These are phyloP conservation scores for Phialocephala subalpina DNA, from an alignment of 2,329 filamentous ascomycete genomes.

Conservation along the genomic window DNA sequence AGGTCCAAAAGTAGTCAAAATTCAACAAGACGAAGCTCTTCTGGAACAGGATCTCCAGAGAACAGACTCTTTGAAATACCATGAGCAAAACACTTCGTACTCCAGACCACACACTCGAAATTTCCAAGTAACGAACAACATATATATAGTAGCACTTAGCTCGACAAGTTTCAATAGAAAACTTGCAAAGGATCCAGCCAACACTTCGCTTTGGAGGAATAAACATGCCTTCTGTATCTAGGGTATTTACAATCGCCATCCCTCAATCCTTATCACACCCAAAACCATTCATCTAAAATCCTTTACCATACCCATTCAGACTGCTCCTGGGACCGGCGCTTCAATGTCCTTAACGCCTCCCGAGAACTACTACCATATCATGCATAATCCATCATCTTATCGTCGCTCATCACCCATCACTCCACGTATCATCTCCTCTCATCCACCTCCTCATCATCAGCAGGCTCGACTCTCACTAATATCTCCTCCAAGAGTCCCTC, in stretches of 20 bases:
- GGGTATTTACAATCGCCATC: conserved; percentile 27
- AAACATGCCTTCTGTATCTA: conserved; percentile 19
- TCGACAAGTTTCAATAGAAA: too few relatives aligned
- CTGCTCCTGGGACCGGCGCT: conserved; percentile 13
- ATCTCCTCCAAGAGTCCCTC: conserved; percentile 96
- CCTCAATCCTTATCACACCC: conserved; percentile 14
- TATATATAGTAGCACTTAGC: too few relatives aligned
- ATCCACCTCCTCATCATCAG: conserved; percentile 54
- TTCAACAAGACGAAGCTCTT: too few relatives aligned
- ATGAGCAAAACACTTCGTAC: too few relatives aligned
- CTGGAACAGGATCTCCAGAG: too few relatives aligned
- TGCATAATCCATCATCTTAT: conserved; percentile 5
- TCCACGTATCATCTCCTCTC: conserved; percentile 31
- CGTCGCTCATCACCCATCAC: conserved; percentile 5
- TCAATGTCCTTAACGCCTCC: conserved; percentile 16
- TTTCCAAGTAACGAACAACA: too few relatives aligned
- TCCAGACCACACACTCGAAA: too few relatives aligned
- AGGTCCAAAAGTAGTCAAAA: too few relatives aligned
- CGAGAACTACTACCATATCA: conserved; percentile 6
- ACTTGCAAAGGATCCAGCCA: too few relatives aligned
- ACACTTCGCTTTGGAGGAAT: background rate
- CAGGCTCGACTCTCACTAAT: conserved; percentile 86
- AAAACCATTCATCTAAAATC: conserved; percentile 19
- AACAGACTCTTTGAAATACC: too few relatives aligned
- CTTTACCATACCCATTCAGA: conserved; percentile 16